Evolutionary conservation across 805 yeast species (phyloP).

Genomic region (Komagataella pastoris): DNA sequence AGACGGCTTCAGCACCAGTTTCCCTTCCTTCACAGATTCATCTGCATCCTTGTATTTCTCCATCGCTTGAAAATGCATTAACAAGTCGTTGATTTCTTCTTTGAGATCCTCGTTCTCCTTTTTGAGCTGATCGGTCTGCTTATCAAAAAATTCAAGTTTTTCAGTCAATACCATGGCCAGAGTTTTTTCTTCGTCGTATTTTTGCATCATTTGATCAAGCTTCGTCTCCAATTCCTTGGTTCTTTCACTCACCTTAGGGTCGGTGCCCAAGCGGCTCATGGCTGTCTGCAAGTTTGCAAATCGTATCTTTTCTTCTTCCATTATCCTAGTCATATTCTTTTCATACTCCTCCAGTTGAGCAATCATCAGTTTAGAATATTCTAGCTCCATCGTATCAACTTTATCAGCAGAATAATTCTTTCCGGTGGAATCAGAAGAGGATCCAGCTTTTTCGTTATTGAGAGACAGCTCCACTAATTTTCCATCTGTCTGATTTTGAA

Average conservation of each 20-base stretch:
- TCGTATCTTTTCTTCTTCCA: slow-evolving; percentile 17
- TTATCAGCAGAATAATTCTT: slow-evolving; percentile 21
- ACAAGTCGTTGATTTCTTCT: slow-evolving; percentile 61
- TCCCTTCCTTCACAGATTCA: slow-evolving; percentile 64
- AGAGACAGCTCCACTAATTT: slow-evolving; percentile 68
- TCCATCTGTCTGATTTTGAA: slow-evolving; percentile 81
- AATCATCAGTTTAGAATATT: slow-evolving; percentile 66
- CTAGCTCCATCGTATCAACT: slow-evolving; percentile 49
- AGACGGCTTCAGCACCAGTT: slow-evolving; percentile 27
- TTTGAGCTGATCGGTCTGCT: slow-evolving; percentile 20
- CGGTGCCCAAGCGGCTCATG: slow-evolving; percentile 11
- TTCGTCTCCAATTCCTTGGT: slow-evolving; percentile 8
- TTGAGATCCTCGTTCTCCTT: slow-evolving; percentile 32
- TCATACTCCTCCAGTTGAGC: slow-evolving; percentile 55
- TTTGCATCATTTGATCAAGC: slow-evolving; percentile 9
- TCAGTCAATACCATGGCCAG: slow-evolving; percentile 27
- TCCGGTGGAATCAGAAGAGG: slow-evolving; percentile 4
- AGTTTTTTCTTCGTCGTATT: slow-evolving; percentile 32
- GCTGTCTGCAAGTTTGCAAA: slow-evolving; percentile 17
- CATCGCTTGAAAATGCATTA: slow-evolving; percentile 68
- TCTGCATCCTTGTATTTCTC: slow-evolving; percentile 60
- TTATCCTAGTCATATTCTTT: slow-evolving; percentile 3
- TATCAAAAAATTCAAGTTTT: slow-evolving; percentile 22
- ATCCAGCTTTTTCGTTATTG: slow-evolving; percentile 7
- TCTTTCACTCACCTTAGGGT: slow-evolving; percentile 1